A percentile compares a stretch with the other conserved stretches of the same genome.
Evolutionary conservation across 441 rosid species (phyloP).

Genomic region (Dalechampia spathulata): DNA sequence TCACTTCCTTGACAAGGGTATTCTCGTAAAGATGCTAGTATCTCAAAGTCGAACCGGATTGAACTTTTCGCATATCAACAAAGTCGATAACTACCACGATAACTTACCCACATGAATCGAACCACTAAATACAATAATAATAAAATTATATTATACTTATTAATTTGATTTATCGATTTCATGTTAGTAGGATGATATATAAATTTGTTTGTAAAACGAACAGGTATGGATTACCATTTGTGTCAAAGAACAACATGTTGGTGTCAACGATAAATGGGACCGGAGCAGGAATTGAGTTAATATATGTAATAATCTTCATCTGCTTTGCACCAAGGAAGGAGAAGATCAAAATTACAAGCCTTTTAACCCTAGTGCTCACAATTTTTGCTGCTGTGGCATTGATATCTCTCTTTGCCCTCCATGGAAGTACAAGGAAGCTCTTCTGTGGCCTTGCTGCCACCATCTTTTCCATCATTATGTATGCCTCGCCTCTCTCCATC

Average conservation of each 20-base stretch:
- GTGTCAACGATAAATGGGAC: conserved; percentile 80
- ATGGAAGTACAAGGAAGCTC: conserved; percentile 54
- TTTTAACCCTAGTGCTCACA: conserved; percentile 40
- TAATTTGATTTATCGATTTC: no score
- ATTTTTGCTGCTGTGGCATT: conserved; percentile 51
- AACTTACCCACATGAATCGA: no score
- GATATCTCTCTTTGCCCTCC: conserved; percentile 60
- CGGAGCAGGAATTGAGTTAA: conserved; percentile 55
- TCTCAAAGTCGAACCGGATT: no score
- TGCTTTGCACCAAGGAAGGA: conserved; percentile 59
- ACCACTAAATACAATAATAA: no score
- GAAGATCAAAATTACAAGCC: conserved; percentile 58
- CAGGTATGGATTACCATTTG: conserved; percentile 94
- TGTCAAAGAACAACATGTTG: conserved; percentile 66
- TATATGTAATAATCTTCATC: conserved; percentile 63
- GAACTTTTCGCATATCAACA: no score
- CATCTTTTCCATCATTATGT: conserved; percentile 88
- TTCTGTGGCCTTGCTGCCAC: conserved; percentile 78
- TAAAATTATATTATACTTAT: no score
- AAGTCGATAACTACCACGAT: no score
- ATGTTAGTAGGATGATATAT: no score
- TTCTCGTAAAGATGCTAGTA: no score
- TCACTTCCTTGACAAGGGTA: background rate
- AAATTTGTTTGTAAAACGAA: no score
- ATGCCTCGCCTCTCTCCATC: conserved; percentile 86